phyloP scores from a whole-genome alignment of 306 rosid species.

The Oemleria cerasiformis region DNA sequence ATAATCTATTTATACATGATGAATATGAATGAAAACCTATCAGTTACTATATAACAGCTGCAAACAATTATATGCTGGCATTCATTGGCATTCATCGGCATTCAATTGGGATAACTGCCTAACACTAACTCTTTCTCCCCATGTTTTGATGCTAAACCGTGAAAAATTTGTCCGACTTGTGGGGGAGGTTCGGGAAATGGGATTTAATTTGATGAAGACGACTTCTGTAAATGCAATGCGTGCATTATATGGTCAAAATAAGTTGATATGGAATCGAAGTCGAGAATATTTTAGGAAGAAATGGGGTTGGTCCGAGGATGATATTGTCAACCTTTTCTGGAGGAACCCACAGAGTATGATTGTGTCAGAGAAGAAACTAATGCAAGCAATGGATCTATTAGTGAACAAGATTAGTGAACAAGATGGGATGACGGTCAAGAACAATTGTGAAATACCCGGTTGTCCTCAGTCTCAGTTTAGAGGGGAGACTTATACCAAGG shows the following conservation, averaged over 20 bases:
- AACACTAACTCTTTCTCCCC: background rate
- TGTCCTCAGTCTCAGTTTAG: slow-evolving; percentile 24
- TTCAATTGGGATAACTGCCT: too few species aligned
- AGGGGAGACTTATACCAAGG: slow-evolving; percentile 41
- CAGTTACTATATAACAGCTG: too few species aligned
- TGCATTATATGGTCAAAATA: slow-evolving; percentile 7
- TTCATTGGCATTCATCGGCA: too few species aligned
- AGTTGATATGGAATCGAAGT: slow-evolving; percentile 36
- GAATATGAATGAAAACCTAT: too few species aligned
- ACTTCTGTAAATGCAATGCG: slow-evolving; percentile 24
- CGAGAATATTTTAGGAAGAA: slow-evolving; percentile 26
- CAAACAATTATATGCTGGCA: too few species aligned
- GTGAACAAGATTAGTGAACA: slow-evolving; percentile 28
- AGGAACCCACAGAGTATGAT: slow-evolving; percentile 34
- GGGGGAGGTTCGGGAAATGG: slow-evolving; percentile 35
- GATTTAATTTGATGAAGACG: slow-evolving; percentile 21
- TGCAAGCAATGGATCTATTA: slow-evolving; percentile 31
- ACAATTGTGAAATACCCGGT: slow-evolving; percentile 7
- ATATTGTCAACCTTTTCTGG: slow-evolving; percentile 24
- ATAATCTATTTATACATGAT: too few species aligned
- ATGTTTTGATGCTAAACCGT: background rate
- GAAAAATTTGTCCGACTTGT: background rate
- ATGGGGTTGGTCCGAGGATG: slow-evolving; percentile 55
- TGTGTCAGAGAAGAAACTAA: slow-evolving; percentile 29
- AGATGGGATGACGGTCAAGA: slow-evolving; percentile 24